A percentile compares a stretch with the other conserved stretches of the same genome.
Evolutionary conservation across 768 basidiomycete genomes (phyloP).

Genomic region (Rhizopogon roseolus): DNA sequence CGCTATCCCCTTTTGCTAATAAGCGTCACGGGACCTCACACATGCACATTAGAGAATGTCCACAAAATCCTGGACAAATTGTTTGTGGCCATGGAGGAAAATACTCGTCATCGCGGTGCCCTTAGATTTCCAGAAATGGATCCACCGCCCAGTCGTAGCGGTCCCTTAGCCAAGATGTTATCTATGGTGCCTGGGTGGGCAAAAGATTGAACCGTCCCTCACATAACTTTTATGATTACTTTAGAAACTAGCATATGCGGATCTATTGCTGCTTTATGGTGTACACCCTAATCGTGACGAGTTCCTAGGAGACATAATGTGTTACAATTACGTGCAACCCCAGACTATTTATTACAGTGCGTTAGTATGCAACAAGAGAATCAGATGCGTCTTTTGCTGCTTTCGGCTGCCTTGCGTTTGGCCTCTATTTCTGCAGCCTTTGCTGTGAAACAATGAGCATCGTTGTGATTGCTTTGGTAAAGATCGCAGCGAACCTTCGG

Average conservation of each 20-base stretch:
- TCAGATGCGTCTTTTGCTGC: slow-evolving; percentile 20
- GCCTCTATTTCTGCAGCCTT: slow-evolving; percentile 60
- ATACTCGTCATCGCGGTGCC: neutral
- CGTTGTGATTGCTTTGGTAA: neutral
- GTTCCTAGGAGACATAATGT: neutral
- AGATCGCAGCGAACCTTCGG: slow-evolving; percentile 54
- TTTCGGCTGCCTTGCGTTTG: slow-evolving; percentile 43
- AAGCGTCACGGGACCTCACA: neutral
- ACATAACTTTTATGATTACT: neutral
- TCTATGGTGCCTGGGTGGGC: neutral
- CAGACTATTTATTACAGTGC: neutral
- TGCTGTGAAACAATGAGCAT: slow-evolving; percentile 32
- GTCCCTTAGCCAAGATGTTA: neutral
- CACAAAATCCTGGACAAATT: neutral
- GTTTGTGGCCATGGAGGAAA: neutral
- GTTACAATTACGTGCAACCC: neutral
- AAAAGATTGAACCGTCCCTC: neutral
- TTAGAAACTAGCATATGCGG: too few relatives aligned
- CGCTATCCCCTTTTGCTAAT: neutral
- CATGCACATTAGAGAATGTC: neutral
- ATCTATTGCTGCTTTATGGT: too few relatives aligned
- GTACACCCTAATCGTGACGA: too few relatives aligned
- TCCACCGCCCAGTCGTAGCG: neutral
- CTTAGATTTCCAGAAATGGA: neutral
- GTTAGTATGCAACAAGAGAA: slow-evolving; percentile 16